phyloP scores from a whole-genome alignment of 805 yeast genomes.

The Nematodospora valgi region DNA sequence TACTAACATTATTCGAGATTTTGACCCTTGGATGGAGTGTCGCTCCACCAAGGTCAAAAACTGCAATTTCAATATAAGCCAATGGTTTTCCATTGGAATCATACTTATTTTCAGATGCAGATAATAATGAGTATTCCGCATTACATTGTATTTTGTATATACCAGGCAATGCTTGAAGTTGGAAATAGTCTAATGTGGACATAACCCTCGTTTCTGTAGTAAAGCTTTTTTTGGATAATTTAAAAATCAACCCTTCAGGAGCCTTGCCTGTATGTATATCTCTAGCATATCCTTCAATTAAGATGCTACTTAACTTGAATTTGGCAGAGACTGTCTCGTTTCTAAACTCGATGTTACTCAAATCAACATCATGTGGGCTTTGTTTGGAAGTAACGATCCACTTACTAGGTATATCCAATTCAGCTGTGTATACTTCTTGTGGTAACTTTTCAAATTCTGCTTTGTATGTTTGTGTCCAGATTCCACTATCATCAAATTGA shows the following conservation, averaged over 20 bases:
- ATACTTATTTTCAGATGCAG: conserved; percentile 42
- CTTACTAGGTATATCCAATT: conserved; percentile 56
- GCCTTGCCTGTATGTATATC: conserved; percentile 35
- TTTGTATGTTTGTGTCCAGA: conserved; percentile 14
- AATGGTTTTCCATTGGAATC: conserved; percentile 25
- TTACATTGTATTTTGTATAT: conserved; percentile 49
- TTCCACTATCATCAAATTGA: conserved; percentile 25
- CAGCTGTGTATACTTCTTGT: conserved; percentile 44
- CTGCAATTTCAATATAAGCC: conserved; percentile 23
- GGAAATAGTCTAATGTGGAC: conserved; percentile 82
- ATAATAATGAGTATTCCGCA: conserved; percentile 21
- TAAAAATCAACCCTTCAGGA: conserved; percentile 54
- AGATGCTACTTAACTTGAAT: conserved; percentile 50
- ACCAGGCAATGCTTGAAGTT: conserved; percentile 73
- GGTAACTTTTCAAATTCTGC: conserved; percentile 49
- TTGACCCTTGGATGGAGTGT: conserved; percentile 44
- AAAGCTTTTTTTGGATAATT: conserved; percentile 18
- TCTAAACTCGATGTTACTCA: conserved; percentile 58
- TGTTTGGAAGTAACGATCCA: conserved; percentile 64
- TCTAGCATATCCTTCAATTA: conserved; percentile 70
- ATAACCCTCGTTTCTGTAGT: conserved; percentile 65
- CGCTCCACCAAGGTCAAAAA: conserved; percentile 45
- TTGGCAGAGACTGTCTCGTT: conserved; percentile 27
- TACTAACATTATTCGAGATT: conserved; percentile 20
- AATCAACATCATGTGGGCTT: conserved; percentile 42